Base-by-base conservation (phyloP, 1,284 basidiomycete genomes). In the Trametes polyzona region DNA sequence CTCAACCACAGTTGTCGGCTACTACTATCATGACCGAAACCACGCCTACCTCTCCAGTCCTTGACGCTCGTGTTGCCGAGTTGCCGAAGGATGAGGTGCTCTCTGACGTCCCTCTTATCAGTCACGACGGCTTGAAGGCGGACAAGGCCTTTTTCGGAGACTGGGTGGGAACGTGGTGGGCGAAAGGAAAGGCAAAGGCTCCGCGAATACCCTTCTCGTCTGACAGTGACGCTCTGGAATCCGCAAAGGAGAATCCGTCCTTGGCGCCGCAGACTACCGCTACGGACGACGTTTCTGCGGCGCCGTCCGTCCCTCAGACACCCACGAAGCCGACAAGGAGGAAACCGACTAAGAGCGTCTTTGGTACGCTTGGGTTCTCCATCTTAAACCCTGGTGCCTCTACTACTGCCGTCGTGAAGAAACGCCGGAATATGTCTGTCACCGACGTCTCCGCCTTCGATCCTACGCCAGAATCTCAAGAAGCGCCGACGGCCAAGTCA, bases 151-250 rank as follows among this genome's bases (percentile, higher is more conserved):
- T 62, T 1, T 47, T 73, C 7, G 67, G 73, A 12, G 84, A 87
- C 50, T 91, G 88, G 88, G 83, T 90, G 79, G 86, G 87, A 1
- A 83, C 81, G 0, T 79, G 76, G 74, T 84, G 84, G 79, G 80
- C 78, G 66, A 82, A 80, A 59, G 74, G 66, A 49, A 66, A 64
- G 62, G 43, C 55, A 14, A 50, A 49, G 37, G 64, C 36, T 64
- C 68, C 41, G 53, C 51, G 53, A 59, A 58, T 71, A 32, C 54
- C 58, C 19, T 62, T 58, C 27, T 47, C 51, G 19, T 21, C 27
- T 2, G 41, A 52, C 9, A 56, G 62, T 12, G 59, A 54, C 52
- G 19, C 30, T 46, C 23, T 51, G 40, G 53, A 67, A 16, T 66
- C 64, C 58, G 57, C 48, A 59, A 61, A 64, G 26, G 53, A 58